A percentile compares a stretch with the other conserved stretches of the same genome.
Evolutionary conservation across 2,329 filamentous ascomycete species (phyloP).

Genomic region (Parastagonospora nodorum): DNA sequence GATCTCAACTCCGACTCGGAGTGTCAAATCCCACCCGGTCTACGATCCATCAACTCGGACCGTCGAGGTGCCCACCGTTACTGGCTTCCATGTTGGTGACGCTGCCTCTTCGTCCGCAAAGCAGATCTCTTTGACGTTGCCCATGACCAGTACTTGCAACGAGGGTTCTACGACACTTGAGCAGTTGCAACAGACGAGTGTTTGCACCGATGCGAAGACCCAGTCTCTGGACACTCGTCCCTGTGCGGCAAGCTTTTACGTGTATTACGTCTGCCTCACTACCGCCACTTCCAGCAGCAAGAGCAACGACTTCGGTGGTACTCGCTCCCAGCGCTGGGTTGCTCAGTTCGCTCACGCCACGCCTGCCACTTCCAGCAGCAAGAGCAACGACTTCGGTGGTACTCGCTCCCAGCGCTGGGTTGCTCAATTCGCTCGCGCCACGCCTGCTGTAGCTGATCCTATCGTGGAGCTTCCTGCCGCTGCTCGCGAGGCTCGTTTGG

Average conservation of each 20-base stretch:
- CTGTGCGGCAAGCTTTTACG: not conserved
- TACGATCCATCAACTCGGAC: no score
- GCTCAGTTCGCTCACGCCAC: not conserved
- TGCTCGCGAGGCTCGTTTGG: no score
- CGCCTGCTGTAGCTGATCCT: not conserved
- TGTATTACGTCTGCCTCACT: not conserved
- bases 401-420: not conserved
- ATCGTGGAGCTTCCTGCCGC: no score
- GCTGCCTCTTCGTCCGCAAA: no score
- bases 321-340: not conserved
- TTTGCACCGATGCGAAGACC: not conserved
- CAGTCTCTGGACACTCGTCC: not conserved
- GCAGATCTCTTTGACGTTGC: no score
- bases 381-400: not conserved
- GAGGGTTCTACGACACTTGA: not conserved
- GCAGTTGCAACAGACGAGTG: no score
- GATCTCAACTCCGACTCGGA: not conserved
- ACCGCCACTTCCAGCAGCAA: not conserved
- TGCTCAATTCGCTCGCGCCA: not conserved
- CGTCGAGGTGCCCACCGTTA: no score
- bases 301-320: not conserved
- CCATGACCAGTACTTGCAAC: not conserved
- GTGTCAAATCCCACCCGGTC: no score
- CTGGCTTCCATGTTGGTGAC: no score
- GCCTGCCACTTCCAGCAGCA: no score